Evolutionary conservation across 192 early-diverging fungal genomes (phyloP).

Genomic region (Thamnidium elegans): DNA sequence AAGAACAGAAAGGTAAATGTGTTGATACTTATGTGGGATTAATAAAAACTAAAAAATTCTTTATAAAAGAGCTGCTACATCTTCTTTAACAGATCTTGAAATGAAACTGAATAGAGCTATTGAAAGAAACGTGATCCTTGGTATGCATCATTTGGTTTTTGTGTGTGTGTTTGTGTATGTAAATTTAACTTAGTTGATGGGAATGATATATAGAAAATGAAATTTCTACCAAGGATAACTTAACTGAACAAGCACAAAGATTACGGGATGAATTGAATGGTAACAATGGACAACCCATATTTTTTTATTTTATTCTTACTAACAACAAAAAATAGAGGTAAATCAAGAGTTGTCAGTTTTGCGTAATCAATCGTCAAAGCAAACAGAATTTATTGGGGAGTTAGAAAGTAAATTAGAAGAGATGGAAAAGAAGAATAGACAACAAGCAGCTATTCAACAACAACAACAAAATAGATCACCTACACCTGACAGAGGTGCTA

Average conservation of each 20-base stretch:
- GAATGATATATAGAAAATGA: constrained; percentile 45
- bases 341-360: constrained; percentile 53
- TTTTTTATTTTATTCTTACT: not conserved
- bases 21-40: too few relatives aligned
- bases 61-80: constrained; percentile 58
- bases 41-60: not conserved
- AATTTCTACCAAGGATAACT: constrained; percentile 60
- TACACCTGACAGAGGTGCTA: constrained; percentile 15
- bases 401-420: constrained; percentile 28
- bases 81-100: constrained; percentile 68
- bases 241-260: constrained; percentile 72
- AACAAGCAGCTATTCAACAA: constrained; percentile 9
- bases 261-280: constrained; percentile 73
- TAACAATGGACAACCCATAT: constrained; percentile 11
- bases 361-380: constrained; percentile 38
- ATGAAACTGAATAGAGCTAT: constrained; percentile 67
- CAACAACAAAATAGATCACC: constrained; percentile 22
- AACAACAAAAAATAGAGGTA: constrained; percentile 37
- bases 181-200: too few relatives aligned
- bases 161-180: too few relatives aligned
- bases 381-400: constrained; percentile 18
- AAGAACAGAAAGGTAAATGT: constrained; percentile 63
- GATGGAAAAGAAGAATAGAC: constrained; percentile 25
- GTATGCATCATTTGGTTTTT: constrained; percentile 1
- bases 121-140: constrained; percentile 63